Percentiles rank a stretch among this genome's conserved stretches.
These are phyloP conservation scores for Vigna mungo DNA, from an alignment of 306 rosid species.

Conservation along the genomic window DNA sequence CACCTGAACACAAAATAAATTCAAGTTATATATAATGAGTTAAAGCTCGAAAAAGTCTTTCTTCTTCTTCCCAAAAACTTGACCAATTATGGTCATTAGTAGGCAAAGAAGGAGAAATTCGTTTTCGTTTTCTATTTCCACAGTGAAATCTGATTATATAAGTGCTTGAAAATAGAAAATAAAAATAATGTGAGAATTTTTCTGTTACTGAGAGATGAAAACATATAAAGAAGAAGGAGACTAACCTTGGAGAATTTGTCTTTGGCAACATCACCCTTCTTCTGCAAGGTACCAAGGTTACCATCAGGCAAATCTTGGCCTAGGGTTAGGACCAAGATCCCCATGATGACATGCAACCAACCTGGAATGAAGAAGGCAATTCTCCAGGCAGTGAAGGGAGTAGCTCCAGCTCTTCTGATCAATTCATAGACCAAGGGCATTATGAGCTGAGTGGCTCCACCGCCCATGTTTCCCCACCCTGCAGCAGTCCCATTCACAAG, in stretches of 20 bases:
- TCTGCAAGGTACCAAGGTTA: constrained; percentile 71
- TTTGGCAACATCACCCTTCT: constrained; percentile 74
- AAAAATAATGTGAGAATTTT: background rate
- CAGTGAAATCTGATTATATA: too few relatives aligned
- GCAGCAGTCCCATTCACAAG: constrained; percentile 88
- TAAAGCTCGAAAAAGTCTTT: background rate
- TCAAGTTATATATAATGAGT: background rate
- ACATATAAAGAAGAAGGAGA: background rate
- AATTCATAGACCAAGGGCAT: constrained; percentile 81
- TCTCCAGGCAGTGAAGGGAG: constrained; percentile 91
- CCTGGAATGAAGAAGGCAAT: constrained; percentile 94
- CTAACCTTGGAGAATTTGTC: constrained; percentile 81
- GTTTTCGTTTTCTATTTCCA: too few relatives aligned
- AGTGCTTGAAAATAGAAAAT: background rate
- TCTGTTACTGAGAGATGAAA: background rate
- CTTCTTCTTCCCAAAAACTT: too few relatives aligned
- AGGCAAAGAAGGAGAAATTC: too few relatives aligned
- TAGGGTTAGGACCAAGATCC: constrained; percentile 75
- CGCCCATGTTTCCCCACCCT: constrained; percentile 99
- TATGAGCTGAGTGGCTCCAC: constrained; percentile 90
- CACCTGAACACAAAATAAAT: constrained; percentile 52
- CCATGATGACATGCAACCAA: constrained; percentile 70
- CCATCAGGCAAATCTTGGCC: constrained; percentile 96
- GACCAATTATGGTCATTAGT: background rate
- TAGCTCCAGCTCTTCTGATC: constrained; percentile 59